Evolutionary conservation across 164 flowering plant genomes (phyloP), one percentile per base, ranked within the genome.

Genomic region (Cinnamomum chago): DNA sequence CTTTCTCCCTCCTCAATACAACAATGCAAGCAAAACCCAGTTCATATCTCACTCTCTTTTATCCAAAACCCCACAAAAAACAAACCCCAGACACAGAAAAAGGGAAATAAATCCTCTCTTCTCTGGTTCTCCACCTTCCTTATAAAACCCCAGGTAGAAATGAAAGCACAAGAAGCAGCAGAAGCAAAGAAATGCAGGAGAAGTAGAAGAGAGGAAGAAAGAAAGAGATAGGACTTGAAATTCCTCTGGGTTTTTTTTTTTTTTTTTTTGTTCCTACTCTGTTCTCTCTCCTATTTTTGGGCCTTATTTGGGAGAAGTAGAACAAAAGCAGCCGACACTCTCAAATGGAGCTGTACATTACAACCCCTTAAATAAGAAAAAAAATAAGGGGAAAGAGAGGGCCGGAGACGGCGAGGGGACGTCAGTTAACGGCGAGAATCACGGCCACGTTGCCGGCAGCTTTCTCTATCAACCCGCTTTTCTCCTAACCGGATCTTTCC

Each of bases 291-390:
- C 18, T n/a, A 17, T 51, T 52, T 58, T 66, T 30, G 5, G 35
- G 35, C 5, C 35, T 28, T 52, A 18, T 52, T 12, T 30, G 5
- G 27, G 14, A 47, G 24, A 3, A 55, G 10, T 30, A 30, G 52
- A 58, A 28, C 20, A 30, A 71, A 11, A 72, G 23, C 68, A 62
- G 75, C 75, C 75, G 68, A 72, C 75, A 72, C 69, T 64, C 68
- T n/a, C 75, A 64, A 62, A 35, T 50, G 68, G 20, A 7, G 47
- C 22, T 30, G 18, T 25, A n/a, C 55, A 30, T 30, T 18, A 1
- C n/a, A 15, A 11, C 40, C 69, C 30, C 7, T 30, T 15, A 30
- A 5, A 66, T 60, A 62, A 52, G 30, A 15, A 22, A 47, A 47
- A 51, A 72, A 30, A 30, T 15, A 18, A 17, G 66, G 23, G n/a